Percentiles rank a stretch among this genome's conserved stretches.
Evolutionary conservation across 2,329 filamentous ascomycete species (phyloP).

Genomic region (Westerdykella aurantiaca): DNA sequence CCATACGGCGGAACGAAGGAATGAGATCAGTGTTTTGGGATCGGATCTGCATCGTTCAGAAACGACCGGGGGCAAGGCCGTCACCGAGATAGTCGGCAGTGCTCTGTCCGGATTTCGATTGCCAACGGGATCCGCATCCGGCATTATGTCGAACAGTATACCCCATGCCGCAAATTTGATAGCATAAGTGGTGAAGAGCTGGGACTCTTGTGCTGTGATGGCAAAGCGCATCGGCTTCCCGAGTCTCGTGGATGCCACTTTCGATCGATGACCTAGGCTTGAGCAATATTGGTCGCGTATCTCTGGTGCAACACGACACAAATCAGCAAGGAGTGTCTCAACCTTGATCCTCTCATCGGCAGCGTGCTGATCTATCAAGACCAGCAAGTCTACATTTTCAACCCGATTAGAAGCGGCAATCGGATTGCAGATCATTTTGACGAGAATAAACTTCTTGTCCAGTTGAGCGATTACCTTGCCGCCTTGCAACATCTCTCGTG

Average conservation of each 20-base stretch:
- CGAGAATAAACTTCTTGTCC: slow-evolving; percentile 82
- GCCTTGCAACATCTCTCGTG: slow-evolving; percentile 46
- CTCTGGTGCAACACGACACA: slow-evolving; percentile 40
- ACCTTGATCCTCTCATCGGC: slow-evolving; percentile 83
- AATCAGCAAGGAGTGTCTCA: slow-evolving; percentile 61
- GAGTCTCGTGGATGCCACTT: slow-evolving; percentile 32
- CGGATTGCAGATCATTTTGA: slow-evolving; percentile 45
- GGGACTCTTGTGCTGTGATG: slow-evolving; percentile 55
- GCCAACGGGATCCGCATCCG: neutral
- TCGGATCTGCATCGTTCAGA: slow-evolving; percentile 68
- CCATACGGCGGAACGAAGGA: slow-evolving; percentile 73
- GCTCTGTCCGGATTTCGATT: slow-evolving; percentile 4
- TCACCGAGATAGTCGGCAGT: slow-evolving; percentile 43
- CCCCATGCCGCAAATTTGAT: slow-evolving; percentile 68
- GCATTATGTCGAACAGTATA: slow-evolving; percentile 55
- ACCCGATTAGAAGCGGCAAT: neutral
- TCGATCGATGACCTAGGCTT: slow-evolving; percentile 26
- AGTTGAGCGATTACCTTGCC: slow-evolving; percentile 74
- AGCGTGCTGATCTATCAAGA: slow-evolving; percentile 89
- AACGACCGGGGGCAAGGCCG: slow-evolving; percentile 63
- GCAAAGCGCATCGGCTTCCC: slow-evolving; percentile 58
- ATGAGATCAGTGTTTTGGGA: slow-evolving; percentile 63
- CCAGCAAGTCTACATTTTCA: slow-evolving; percentile 43
- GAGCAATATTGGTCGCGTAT: slow-evolving; percentile 18
- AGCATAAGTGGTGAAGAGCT: slow-evolving; percentile 51